Conservation (phyloP, 2,329 filamentous ascomycete genomes). For the Exophiala oligosperma region DNA sequence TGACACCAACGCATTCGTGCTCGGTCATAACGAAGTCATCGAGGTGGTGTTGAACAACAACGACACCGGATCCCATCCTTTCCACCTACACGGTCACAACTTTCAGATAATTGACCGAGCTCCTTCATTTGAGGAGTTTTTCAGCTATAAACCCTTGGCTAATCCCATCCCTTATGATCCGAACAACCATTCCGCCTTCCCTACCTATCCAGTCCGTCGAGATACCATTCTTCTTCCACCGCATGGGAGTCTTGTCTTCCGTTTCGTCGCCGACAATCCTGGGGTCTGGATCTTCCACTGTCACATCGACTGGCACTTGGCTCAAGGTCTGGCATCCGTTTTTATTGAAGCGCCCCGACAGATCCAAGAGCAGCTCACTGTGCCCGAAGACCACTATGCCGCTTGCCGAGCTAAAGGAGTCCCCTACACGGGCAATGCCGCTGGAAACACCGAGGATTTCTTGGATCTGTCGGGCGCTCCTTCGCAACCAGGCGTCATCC, state of each 20-base stretch:
- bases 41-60: constrained; percentile 43
- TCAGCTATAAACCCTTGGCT: too few species aligned
- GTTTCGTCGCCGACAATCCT: constrained; percentile 57
- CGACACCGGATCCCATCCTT: constrained; percentile 61
- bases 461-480: constrained; percentile 66
- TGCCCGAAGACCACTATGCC: constrained; percentile 27
- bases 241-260: constrained; percentile 55
- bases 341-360: constrained; percentile 40
- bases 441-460: constrained; percentile 65
- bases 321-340: constrained; percentile 45
- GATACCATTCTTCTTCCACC: constrained; percentile 57
- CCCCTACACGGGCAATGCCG: constrained; percentile 65
- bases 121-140: too few species aligned
- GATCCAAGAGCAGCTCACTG: constrained; percentile 59
- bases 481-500: constrained; percentile 55
- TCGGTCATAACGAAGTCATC: constrained; percentile 58
- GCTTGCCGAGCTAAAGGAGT: constrained; percentile 48
- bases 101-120: too few species aligned
- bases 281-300: constrained; percentile 54
- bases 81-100: constrained; percentile 62
- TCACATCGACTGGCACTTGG: constrained; percentile 55
- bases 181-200: too few species aligned
- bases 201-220: constrained; percentile 35
- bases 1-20: constrained; percentile 65
- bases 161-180: too few species aligned